Base-by-base conservation (phyloP, 306 rosid species). In the Astragalus membranaceus region DNA sequence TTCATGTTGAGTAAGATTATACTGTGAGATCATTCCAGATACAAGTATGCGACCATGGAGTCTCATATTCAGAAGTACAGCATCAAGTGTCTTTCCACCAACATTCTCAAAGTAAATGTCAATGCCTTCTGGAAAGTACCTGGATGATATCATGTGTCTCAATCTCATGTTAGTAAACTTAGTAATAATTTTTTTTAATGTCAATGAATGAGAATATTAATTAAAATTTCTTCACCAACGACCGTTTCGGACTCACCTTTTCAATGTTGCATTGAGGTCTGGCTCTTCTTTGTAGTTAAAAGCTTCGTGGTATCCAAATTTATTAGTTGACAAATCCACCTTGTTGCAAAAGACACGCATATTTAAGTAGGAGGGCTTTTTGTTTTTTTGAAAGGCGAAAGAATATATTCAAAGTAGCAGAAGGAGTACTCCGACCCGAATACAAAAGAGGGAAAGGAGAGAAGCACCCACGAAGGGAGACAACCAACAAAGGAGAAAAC, bases 1-100 rank as follows among this genome's bases (percentile, higher is more conserved):
- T 17, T 76, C 78, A 8, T 10, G 68, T 53, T 65, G 72, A 14
- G 32, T 26, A 30, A 80, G 85, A 66, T 72, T 72, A 10, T 76
- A 72, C 68, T 81, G 79, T 10, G 81, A 81, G 47, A 81, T 1
- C 85, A 81, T 81, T 67, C 85, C 85, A 26, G 81, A 81, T 0
- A 58, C 43, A 0, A 68, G 55, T 33, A 81, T 81, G 46, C 79
- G 75, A 0, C 81, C 72, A 15, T 60, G 63, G 2, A 12, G 1
- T 72, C 67, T 66, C 78, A 81, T 81, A 9, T 81, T 81, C 29
- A 4, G 4, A 0, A 81, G 79, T 9, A 72, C 79, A 4, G 69
- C 79, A 66, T 81, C 85, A 35, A 81, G 81, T 65, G 68, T 76
- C 61, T 76, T 76, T 1, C 81, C 76, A 1, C 81, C 81, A 43